Evolutionary conservation across 2,329 filamentous ascomycete genomes (phyloP), one percentile per base, ranked within the genome.

Genomic region (Aspergillus luchuensis): DNA sequence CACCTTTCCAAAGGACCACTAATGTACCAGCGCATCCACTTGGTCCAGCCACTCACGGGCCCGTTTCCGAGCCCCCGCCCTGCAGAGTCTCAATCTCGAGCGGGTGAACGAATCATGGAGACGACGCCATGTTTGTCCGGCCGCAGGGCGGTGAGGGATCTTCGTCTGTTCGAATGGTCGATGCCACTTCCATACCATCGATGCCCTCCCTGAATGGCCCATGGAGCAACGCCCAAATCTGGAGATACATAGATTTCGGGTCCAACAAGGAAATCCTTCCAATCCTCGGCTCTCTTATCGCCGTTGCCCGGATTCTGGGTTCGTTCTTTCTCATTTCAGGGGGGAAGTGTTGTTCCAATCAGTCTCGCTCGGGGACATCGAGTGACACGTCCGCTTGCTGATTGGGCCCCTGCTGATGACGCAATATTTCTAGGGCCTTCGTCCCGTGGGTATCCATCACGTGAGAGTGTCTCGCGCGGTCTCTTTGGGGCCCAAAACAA

Each of bases 381-480:
- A 61, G 47, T 60, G 58, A 60, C 55, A 52, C 41, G 17, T 43
- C 43, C 10, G 23, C 23, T 19, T 48, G 28, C 41, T 67, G 57
- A 67, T 67, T 67, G 66, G 64, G 25, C 23, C 33, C 19, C 23
- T 11, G 25, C 5, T 45, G 62, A 66, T 67, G 66, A 67, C 64
- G 66, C 64, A 67, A 67, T 65, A 47, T 43, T 47, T 43, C 57
- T n/a, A 45, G 47, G 25, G 41, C 45, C 6, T 23, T 36, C 48
- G 59, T 57, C 50, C 60, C 60, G 58, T 61, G 62, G 60, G 25
- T 54, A 17, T 11, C 0, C 7, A 45, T 66, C 66, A 67, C 66
- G 66, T 67, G 66, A 60, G 15, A 0, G 8, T 3, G n/a, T 25
- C 38, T 50, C 19, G n/a, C 28, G 48, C 33, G 8, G 17, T 58